Conservation (phyloP, 331 rosid genomes). For the Cydonia oblonga region DNA sequence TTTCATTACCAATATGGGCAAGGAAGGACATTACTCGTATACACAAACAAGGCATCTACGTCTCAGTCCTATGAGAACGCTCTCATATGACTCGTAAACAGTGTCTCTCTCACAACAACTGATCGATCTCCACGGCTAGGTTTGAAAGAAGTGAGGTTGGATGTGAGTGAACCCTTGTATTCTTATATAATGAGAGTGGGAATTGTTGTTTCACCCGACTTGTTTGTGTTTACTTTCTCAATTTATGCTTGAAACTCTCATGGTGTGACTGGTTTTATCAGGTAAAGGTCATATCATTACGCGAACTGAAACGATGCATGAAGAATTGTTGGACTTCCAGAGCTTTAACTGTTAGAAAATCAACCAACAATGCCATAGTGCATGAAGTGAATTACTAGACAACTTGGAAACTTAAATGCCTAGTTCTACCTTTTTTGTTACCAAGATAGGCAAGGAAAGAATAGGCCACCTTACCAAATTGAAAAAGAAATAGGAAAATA, state of each 20-base stretch:
- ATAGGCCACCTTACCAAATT: not conserved
- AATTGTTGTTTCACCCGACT: not conserved
- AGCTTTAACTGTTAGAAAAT: not conserved
- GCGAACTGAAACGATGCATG: not conserved
- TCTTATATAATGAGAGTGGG: not conserved
- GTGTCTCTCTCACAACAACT: not conserved
- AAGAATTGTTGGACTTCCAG: not conserved
- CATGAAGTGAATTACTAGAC: not conserved
- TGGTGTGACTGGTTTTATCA: not conserved
- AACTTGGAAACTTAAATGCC: not conserved
- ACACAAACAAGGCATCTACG: not conserved
- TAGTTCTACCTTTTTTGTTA: not conserved
- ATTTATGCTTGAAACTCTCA: not conserved
- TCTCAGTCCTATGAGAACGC: not conserved
- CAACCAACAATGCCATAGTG: not conserved
- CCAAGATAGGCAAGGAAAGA: not conserved
- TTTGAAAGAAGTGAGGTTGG: not conserved
- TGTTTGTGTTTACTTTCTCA: not conserved
- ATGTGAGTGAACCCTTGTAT: not conserved
- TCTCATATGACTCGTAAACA: not conserved
- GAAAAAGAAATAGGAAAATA: not conserved
- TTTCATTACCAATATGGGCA: not conserved
- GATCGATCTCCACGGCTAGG: not conserved
- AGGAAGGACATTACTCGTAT: not conserved
- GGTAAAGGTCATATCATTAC: not conserved